Evolutionary conservation across 805 yeast genomes (phyloP).

Genomic region (Yarrowia sp.): DNA sequence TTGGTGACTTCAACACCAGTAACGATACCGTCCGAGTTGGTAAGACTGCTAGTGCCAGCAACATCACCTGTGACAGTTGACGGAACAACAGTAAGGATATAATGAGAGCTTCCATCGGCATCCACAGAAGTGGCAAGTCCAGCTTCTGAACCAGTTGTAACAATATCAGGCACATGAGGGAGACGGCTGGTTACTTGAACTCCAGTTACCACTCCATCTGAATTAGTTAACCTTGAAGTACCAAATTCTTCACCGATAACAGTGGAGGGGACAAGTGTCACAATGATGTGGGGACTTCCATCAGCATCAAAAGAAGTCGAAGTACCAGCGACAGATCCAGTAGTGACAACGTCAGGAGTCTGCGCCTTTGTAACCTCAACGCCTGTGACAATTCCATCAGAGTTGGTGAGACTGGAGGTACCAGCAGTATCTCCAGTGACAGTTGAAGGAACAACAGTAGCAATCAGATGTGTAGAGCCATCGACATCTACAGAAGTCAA

Average conservation of each 20-base stretch:
- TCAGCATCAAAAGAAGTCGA: background rate
- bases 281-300: background rate
- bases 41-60: background rate
- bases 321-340: background rate
- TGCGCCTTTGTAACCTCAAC: background rate
- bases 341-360: background rate
- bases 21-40: background rate
- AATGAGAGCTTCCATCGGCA: background rate
- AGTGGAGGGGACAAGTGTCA: background rate
- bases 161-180: background rate
- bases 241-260: background rate
- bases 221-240: background rate
- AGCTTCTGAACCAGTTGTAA: background rate
- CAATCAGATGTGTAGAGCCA: background rate
- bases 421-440: background rate
- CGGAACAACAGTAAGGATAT: background rate
- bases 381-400: background rate
- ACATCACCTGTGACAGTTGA: background rate
- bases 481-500: background rate
- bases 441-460: background rate
- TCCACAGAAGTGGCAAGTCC: background rate
- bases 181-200: background rate
- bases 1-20: constrained; percentile 1
- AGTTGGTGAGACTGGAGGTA: background rate
- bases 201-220: background rate